A percentile compares a stretch with the other conserved stretches of the same genome.
Evolutionary conservation across 2,329 filamentous ascomycete species (phyloP).

Genomic region (Bipolaris bicolor): DNA sequence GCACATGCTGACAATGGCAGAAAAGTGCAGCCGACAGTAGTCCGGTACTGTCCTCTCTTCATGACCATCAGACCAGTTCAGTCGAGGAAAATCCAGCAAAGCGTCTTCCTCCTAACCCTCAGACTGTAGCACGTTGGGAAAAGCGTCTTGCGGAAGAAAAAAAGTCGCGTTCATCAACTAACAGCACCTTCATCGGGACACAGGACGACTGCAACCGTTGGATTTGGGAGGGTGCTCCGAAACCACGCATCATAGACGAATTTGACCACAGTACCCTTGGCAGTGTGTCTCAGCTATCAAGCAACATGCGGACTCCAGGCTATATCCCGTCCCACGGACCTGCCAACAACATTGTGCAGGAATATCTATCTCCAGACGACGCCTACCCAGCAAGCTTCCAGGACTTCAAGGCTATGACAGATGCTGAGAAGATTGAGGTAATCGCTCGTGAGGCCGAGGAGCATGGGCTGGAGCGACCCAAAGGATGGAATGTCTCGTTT

Average conservation of each 20-base stretch:
- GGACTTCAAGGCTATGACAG: constrained; percentile 41
- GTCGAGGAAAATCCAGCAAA: not conserved
- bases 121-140: constrained; percentile 8
- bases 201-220: constrained; percentile 22
- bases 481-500: constrained; percentile 90
- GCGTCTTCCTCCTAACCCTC: not conserved
- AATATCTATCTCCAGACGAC: constrained; percentile 42
- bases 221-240: constrained; percentile 16
- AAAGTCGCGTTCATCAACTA: constrained; percentile 9
- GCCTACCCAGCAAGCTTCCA: constrained; percentile 35
- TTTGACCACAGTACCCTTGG: not conserved
- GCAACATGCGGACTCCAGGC: constrained; percentile 28
- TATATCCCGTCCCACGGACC: constrained; percentile 26
- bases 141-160: constrained; percentile 8
- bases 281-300: constrained; percentile 1
- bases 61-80: not conserved
- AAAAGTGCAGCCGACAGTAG: constrained; percentile 1
- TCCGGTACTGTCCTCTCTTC: not conserved
- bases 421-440: constrained; percentile 55
- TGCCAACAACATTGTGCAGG: constrained; percentile 45
- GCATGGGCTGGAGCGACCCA: constrained; percentile 76
- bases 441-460: constrained; percentile 61
- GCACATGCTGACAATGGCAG: constrained; percentile 7
- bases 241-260: not conserved
- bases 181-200: constrained; percentile 20